A percentile compares a stretch with the other conserved stretches of the same genome.
These are phyloP conservation scores for Phytophthora hibernalis DNA, from an alignment of 352 stramenopile genomes.

Conservation along the genomic window DNA sequence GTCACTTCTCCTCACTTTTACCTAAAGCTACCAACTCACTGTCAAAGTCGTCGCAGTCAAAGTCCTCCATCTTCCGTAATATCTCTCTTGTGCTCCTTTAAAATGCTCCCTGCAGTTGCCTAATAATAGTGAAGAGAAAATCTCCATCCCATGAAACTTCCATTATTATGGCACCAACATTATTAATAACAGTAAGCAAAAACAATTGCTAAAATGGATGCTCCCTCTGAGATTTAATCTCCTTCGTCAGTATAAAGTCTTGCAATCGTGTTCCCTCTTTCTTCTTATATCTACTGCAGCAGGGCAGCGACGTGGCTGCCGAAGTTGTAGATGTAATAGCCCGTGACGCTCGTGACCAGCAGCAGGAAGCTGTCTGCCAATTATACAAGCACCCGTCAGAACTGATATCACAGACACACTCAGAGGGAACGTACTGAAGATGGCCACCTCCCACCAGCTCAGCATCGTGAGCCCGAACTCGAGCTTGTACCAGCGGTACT, in stretches of 20 bases:
- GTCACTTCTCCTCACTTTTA: background rate
- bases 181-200: no score
- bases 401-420: background rate
- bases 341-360: slow-evolving; percentile 70
- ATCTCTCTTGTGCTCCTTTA: background rate
- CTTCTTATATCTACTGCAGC: slow-evolving; percentile 45
- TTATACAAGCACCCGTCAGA: slow-evolving; percentile 4
- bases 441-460: slow-evolving; percentile 80
- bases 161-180: background rate
- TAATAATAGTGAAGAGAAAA: slow-evolving; percentile 19
- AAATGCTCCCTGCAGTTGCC: background rate
- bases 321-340: slow-evolving; percentile 84
- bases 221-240: background rate
- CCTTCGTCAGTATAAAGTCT: slow-evolving; percentile 1
- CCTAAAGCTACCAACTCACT: slow-evolving; percentile 40
- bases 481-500: slow-evolving; percentile 90
- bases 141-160: slow-evolving; percentile 13
- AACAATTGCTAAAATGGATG: no score
- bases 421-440: slow-evolving; percentile 73
- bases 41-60: slow-evolving; percentile 81
- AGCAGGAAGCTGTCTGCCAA: slow-evolving; percentile 74
- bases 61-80: slow-evolving; percentile 49
- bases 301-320: slow-evolving; percentile 54
- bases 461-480: slow-evolving; percentile 89
- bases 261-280: background rate